These are phyloP conservation scores for Avena atlantica DNA, from an alignment of 176 grass and related monocot species.

Conservation along the genomic window DNA sequence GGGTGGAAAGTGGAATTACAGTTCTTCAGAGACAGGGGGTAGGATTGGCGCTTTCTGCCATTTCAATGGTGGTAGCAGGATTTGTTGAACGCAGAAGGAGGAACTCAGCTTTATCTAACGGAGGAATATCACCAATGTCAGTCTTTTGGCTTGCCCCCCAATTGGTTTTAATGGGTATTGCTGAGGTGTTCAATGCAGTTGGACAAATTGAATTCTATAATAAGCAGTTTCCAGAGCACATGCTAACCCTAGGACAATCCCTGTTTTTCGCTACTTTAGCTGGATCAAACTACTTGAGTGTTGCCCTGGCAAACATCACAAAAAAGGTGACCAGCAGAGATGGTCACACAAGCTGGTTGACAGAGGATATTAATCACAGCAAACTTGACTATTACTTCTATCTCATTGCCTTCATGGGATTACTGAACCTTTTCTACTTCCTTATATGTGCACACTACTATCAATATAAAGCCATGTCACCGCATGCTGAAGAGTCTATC, in stretches of 20 bases:
- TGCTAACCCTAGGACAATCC: conserved; percentile 68
- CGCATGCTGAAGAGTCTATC: conserved; percentile 34
- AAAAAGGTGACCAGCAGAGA: conserved; percentile 54
- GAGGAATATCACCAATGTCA: conserved; percentile 64
- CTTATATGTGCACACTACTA: conserved; percentile 72
- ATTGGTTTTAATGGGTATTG: conserved; percentile 71
- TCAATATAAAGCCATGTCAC: conserved; percentile 66
- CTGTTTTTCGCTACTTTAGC: conserved; percentile 62
- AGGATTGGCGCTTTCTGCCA: conserved; percentile 53
- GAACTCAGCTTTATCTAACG: conserved; percentile 65
- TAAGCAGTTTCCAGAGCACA: conserved; percentile 82
- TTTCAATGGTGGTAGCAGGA: conserved; percentile 80
- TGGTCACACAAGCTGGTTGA: conserved; percentile 58
- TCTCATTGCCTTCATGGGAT: conserved; percentile 56
- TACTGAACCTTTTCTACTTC: conserved; percentile 66
- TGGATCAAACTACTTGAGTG: conserved; percentile 72
- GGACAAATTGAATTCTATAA: conserved; percentile 92
- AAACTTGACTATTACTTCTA: conserved; percentile 78
- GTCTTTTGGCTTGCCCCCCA: conserved; percentile 79
- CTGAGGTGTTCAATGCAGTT: conserved; percentile 68
- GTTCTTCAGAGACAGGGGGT: conserved; percentile 83
- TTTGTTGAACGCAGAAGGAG: conserved; percentile 65
- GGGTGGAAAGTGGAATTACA: conserved; percentile 70
- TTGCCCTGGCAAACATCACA: conserved; percentile 48
- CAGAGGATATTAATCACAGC: conserved; percentile 64